Conservation (phyloP, 1,284 basidiomycete species). For the Rhodofomes roseus region DNA sequence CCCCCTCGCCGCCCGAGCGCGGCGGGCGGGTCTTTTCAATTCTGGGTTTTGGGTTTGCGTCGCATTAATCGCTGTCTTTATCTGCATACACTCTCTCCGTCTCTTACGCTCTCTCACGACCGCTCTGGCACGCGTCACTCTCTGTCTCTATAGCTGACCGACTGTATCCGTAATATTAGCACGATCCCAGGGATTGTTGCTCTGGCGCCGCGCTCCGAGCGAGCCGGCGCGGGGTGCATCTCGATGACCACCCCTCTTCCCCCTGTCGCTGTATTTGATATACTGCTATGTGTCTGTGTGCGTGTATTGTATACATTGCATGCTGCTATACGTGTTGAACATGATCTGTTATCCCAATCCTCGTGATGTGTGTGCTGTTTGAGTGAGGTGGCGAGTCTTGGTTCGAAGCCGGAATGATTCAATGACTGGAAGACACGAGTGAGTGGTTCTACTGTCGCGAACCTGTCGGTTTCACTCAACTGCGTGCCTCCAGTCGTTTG, state of each 20-base stretch:
- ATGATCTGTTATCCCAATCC: neutral
- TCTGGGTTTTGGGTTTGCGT: neutral
- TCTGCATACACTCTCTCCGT: neutral
- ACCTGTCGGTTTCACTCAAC: too few relatives aligned
- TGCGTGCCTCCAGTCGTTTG: too few relatives aligned
- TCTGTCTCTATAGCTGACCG: slow-evolving; percentile 1
- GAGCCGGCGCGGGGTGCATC: neutral
- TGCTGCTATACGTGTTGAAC: slow-evolving; percentile 5
- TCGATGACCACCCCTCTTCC: neutral
- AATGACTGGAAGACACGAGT: too few relatives aligned
- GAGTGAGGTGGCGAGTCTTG: too few relatives aligned
- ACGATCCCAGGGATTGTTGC: neutral
- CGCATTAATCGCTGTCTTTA: neutral
- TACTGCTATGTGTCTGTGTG: neutral
- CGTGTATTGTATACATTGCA: slow-evolving; percentile 4
- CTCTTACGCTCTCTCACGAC: slow-evolving; percentile 7
- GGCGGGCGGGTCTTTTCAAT: neutral
- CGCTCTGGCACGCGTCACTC: neutral
- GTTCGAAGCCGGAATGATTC: too few relatives aligned
- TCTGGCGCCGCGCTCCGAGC: neutral
- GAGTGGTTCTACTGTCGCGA: too few relatives aligned
- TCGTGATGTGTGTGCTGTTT: neutral
- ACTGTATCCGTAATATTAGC: neutral
- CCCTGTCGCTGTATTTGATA: neutral
- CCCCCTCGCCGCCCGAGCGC: neutral